Evolutionary conservation across 306 rosid species (phyloP).

Genomic region (Gleditsia sinensis): DNA sequence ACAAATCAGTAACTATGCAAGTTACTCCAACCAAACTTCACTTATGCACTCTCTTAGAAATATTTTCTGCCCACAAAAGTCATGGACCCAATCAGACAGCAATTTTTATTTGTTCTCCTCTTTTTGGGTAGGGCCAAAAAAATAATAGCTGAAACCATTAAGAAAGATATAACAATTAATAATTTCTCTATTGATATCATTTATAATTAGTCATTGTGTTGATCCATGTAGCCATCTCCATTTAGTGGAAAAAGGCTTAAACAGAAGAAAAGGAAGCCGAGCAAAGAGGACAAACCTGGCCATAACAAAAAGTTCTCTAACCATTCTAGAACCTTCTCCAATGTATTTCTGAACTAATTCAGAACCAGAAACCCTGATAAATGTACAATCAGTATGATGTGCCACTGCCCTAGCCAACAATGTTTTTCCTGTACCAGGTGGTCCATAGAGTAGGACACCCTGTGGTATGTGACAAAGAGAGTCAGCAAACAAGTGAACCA

Average conservation of each 20-base stretch:
- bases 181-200: too few relatives aligned
- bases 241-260: too few relatives aligned
- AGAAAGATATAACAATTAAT: too few relatives aligned
- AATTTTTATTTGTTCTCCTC: background rate
- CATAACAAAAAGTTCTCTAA: slow-evolving; percentile 96
- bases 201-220: too few relatives aligned
- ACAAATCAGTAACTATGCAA: background rate
- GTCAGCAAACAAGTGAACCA: slow-evolving; percentile 28
- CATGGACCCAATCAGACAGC: background rate
- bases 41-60: background rate
- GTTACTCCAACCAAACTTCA: background rate
- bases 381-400: slow-evolving; percentile 97
- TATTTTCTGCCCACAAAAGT: slow-evolving; percentile 13
- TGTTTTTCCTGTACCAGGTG: slow-evolving; percentile 98
- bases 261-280: slow-evolving; percentile 11
- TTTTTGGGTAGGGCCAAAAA: background rate
- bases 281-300: slow-evolving; percentile 76
- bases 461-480: slow-evolving; percentile 30
- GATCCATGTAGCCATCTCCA: too few relatives aligned
- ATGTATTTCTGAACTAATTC: slow-evolving; percentile 97
- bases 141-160: too few relatives aligned
- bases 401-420: slow-evolving; percentile 99
- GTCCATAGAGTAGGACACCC: slow-evolving; percentile 97
- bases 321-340: slow-evolving; percentile 99
- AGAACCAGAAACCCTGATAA: slow-evolving; percentile 99